Conservation (phyloP, 106 monocot species). For the Apostasia shenzhenica region DNA sequence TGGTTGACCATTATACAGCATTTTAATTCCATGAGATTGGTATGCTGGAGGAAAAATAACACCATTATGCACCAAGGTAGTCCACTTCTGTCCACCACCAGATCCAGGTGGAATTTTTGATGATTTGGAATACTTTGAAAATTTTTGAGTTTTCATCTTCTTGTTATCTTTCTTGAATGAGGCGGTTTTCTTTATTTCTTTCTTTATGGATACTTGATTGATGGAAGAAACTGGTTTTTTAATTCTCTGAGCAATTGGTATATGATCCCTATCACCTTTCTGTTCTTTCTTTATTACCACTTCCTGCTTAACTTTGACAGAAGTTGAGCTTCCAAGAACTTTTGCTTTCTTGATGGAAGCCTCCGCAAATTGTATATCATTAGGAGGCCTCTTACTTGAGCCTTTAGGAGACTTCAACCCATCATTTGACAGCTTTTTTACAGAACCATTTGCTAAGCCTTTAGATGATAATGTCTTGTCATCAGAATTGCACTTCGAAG, state of each 20-base stretch:
- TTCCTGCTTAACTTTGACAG: slow-evolving; percentile 34
- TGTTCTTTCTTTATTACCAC: slow-evolving; percentile 29
- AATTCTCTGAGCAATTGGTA: slow-evolving; percentile 61
- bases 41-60: slow-evolving; percentile 96
- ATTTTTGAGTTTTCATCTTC: slow-evolving; percentile 35
- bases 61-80: slow-evolving; percentile 82
- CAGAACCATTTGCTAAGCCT: slow-evolving; percentile 29
- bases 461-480: slow-evolving; percentile 35
- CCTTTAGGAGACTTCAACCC: slow-evolving; percentile 8
- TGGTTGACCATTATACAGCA: slow-evolving; percentile 85
- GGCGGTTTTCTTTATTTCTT: slow-evolving; percentile 38
- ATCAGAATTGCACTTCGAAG: slow-evolving; percentile 20
- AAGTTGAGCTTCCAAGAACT: slow-evolving; percentile 19
- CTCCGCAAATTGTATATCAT: slow-evolving; percentile 11
- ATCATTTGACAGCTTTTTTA: slow-evolving; percentile 15
- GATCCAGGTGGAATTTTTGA: slow-evolving; percentile 77
- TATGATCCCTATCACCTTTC: slow-evolving; percentile 40
- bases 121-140: slow-evolving; percentile 52
- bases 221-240: slow-evolving; percentile 37
- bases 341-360: slow-evolving; percentile 44
- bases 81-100: slow-evolving; percentile 92
- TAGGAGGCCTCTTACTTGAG: slow-evolving; percentile 38
- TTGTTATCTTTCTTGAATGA: slow-evolving; percentile 49
- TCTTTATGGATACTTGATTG: slow-evolving; percentile 36
- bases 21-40: slow-evolving; percentile 87